phyloP scores from a whole-genome alignment of 345 rosid genomes.

The Passiflora organensis region DNA sequence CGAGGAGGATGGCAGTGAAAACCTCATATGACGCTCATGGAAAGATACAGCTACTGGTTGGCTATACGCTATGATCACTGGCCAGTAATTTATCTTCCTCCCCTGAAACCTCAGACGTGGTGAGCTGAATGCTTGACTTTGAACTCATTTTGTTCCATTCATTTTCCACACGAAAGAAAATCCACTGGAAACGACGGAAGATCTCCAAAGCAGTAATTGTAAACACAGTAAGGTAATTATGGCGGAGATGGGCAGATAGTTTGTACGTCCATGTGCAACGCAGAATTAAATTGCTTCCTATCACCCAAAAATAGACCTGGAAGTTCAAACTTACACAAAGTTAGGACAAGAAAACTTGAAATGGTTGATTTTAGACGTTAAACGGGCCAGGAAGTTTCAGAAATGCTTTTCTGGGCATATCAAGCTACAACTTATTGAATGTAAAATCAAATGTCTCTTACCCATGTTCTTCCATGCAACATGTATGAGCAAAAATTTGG shows the following conservation, averaged over 20 bases:
- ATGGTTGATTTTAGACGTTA: not conserved
- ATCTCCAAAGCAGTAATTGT: conserved; percentile 77
- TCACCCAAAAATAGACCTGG: conserved; percentile 90
- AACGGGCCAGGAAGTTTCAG: not conserved
- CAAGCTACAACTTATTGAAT: not conserved
- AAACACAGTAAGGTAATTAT: conserved; percentile 79
- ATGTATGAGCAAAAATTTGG: conserved; percentile 51
- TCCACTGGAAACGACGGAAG: conserved; percentile 85
- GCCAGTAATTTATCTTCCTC: conserved; percentile 62
- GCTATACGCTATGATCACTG: conserved; percentile 46
- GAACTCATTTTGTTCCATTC: conserved; percentile 79
- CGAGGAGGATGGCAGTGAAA: conserved; percentile 2
- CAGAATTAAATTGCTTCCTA: conserved; percentile 79
- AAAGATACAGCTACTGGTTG: not conserved
- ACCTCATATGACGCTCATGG: conserved; percentile 7
- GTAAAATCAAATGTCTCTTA: conserved; percentile 29
- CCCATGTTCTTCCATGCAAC: conserved; percentile 77
- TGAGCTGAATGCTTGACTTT: conserved; percentile 42
- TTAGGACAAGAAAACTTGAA: not conserved
- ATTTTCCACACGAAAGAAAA: conserved; percentile 88
- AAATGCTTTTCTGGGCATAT: not conserved
- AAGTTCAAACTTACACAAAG: conserved; percentile 7
- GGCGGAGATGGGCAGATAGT: conserved; percentile 91
- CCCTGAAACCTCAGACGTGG: conserved; percentile 31
- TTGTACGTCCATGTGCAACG: conserved; percentile 98